Conservation (phyloP, 371 early-diverging fungal genomes). For the Syncephalastrum contaminatum region DNA sequence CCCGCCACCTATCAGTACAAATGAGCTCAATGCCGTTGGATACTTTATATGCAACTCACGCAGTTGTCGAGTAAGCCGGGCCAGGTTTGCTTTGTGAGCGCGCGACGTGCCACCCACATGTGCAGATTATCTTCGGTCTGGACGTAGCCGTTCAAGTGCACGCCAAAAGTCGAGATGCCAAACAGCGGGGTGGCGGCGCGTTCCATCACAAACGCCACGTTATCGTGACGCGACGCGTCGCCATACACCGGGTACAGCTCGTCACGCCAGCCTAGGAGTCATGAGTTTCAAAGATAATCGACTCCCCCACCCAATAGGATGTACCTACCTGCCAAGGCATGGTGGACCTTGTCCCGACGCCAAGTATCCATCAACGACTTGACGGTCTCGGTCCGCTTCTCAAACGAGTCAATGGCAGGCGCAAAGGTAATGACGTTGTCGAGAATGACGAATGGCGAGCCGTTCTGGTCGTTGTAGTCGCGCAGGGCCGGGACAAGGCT, state of each 20-base stretch:
- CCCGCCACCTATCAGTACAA: conserved; percentile 63
- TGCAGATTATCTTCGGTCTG: conserved; percentile 43
- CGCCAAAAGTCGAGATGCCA: conserved; percentile 78
- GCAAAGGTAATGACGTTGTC: conserved; percentile 23
- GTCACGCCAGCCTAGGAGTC: conserved; percentile 38
- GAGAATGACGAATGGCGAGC: conserved; percentile 32
- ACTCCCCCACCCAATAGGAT: not conserved
- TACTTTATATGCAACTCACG: conserved; percentile 35
- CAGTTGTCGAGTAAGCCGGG: conserved; percentile 87
- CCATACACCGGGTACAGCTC: conserved; percentile 85
- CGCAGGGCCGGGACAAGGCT: conserved; percentile 20
- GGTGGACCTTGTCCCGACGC: conserved; percentile 31
- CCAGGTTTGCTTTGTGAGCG: conserved; percentile 80
- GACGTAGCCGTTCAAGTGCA: conserved; percentile 80
- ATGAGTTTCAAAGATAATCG: conserved; percentile 5
- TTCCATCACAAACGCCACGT: conserved; percentile 72
- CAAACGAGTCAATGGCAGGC: conserved; percentile 26
- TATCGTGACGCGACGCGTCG: conserved; percentile 25
- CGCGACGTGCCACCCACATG: conserved; percentile 88
- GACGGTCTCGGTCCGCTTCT: conserved; percentile 35
- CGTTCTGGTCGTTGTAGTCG: conserved; percentile 25
- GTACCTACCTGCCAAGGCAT: conserved; percentile 22
- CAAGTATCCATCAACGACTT: conserved; percentile 41
- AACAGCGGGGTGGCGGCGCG: conserved; percentile 78
- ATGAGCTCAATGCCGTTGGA: not conserved